Base-by-base conservation (phyloP, 352 stramenopile genomes). In the Peronosclerospora sorghi region DNA sequence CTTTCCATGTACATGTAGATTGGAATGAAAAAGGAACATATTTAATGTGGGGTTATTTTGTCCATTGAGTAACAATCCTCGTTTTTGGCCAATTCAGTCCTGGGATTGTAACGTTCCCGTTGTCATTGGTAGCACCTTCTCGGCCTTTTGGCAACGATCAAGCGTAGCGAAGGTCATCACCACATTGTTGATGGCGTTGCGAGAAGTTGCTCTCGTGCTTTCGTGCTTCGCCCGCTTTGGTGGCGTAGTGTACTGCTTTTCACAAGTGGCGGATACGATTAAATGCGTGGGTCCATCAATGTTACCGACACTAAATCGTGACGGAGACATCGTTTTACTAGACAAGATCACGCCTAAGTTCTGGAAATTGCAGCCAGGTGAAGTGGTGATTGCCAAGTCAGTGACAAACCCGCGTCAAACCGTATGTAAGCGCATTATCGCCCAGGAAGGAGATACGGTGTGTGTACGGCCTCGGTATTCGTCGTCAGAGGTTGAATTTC, bases 381-480 rank as follows among this genome's bases (percentile, higher is more conserved):
- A 96, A 34, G 71, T 96, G 13, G 81, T 96, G 19, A 94, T 96
- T 45, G 70, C 79, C 41, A 86, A 82, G 48, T 95, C 83, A 4
- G 62, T 91, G 12, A 89, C 76, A 26, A 90, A 95, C 45, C 73
- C 81, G 8, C 53, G 65, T 2, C 62, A 93, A 54, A 94, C 80
- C 7, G 76, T 96, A 10, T 95, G 83, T 66, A 96, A 96, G 59
- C 83, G 85, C 39, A 81, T 96, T 42, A 75, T 94, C 17, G 85
- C 68, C 10, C 58, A 72, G 51, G 80, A 93, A 43, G 80, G 80
- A 28, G 80, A 93, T 15, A 90, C 73, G 0, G 73, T 93, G 18
- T 83, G 68, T 41, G 77, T 90, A 15, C 61, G 59, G 6, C 72
- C 73, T 5, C 54, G 65, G n/a, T 85, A 73, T 35, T 86, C 74